Percentiles rank a stretch among this genome's conserved stretches.
These are phyloP conservation scores for Solanum habrochaites DNA, from an alignment of 257 asterid genomes.

Conservation along the genomic window DNA sequence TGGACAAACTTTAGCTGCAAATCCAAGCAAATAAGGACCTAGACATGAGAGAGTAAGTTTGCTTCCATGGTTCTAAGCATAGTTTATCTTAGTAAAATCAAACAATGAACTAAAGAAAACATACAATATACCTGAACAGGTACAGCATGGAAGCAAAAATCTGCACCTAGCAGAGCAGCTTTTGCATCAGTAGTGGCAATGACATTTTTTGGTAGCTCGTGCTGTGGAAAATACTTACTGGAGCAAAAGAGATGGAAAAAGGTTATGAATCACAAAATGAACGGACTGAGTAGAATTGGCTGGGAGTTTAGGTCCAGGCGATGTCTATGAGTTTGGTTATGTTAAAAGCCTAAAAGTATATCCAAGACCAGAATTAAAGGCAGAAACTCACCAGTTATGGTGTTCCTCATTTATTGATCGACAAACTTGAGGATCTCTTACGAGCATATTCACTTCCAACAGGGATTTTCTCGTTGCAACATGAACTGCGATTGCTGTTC, in stretches of 20 bases:
- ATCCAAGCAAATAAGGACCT: neutral
- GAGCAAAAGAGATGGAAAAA: neutral
- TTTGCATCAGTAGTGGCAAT: slow-evolving; percentile 75
- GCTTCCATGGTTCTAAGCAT: neutral
- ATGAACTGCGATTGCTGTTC: slow-evolving; percentile 95
- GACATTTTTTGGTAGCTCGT: slow-evolving; percentile 63
- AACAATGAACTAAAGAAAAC: neutral
- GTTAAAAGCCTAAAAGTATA: neutral
- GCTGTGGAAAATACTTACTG: slow-evolving; percentile 77
- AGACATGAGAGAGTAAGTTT: neutral
- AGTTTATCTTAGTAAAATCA: neutral
- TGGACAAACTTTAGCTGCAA: neutral
- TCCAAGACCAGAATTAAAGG: neutral
- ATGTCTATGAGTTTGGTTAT: neutral
- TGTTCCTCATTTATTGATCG: slow-evolving; percentile 48
- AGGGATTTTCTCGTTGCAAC: slow-evolving; percentile 62
- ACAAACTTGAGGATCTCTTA: slow-evolving; percentile 67
- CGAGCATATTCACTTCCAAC: slow-evolving; percentile 67
- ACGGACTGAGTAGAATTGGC: neutral
- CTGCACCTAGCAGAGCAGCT: slow-evolving; percentile 71
- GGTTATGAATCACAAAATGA: neutral
- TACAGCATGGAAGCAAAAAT: slow-evolving; percentile 90
- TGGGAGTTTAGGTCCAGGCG: neutral
- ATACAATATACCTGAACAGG: slow-evolving; percentile 66
- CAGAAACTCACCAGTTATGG: slow-evolving; percentile 38